These are phyloP conservation scores for Malus hybrid DNA, from an alignment of 331 rosid species.

Conservation along the genomic window DNA sequence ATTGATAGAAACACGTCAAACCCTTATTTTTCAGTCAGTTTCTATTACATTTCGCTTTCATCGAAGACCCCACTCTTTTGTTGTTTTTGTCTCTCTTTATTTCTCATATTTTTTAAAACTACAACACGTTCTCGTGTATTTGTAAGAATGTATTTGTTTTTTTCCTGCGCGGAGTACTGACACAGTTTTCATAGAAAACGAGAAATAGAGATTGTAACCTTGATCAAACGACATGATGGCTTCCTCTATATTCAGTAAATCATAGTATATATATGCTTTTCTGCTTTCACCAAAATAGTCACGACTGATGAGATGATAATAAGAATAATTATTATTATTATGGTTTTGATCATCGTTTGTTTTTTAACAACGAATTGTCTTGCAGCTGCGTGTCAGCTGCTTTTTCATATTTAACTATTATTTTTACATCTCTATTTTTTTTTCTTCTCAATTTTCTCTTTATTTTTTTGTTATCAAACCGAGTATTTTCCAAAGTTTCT, in stretches of 20 bases:
- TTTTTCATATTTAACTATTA: slow-evolving; percentile 6
- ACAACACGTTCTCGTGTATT: background rate
- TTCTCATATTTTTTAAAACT: background rate
- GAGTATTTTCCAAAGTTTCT: slow-evolving; percentile 9
- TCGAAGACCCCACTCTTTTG: slow-evolving; percentile 32
- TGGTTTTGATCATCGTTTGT: slow-evolving; percentile 19
- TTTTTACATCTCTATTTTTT: background rate
- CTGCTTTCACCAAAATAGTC: slow-evolving; percentile 14
- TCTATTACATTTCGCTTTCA: slow-evolving; percentile 63
- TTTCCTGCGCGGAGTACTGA: slow-evolving; percentile 25
- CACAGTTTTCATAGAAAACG: slow-evolving; percentile 38
- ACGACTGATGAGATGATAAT: slow-evolving; percentile 10
- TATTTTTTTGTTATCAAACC: slow-evolving; percentile 19
- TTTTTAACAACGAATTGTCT: slow-evolving; percentile 32
- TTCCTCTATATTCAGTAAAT: slow-evolving; percentile 34
- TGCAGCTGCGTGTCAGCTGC: slow-evolving; percentile 36
- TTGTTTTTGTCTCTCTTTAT: background rate
- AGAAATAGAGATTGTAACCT: slow-evolving; percentile 30
- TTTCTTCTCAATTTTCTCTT: slow-evolving; percentile 3
- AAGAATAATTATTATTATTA: background rate
- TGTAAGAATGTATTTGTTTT: slow-evolving; percentile 2
- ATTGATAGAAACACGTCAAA: slow-evolving; percentile 62
- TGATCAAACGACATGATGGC: slow-evolving; percentile 34
- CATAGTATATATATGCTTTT: slow-evolving; percentile 2
- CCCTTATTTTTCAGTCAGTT: slow-evolving; percentile 39